Evolutionary conservation across 2,329 filamentous ascomycete genomes (phyloP).

Genomic region (Arachnopeziza araneosa): DNA sequence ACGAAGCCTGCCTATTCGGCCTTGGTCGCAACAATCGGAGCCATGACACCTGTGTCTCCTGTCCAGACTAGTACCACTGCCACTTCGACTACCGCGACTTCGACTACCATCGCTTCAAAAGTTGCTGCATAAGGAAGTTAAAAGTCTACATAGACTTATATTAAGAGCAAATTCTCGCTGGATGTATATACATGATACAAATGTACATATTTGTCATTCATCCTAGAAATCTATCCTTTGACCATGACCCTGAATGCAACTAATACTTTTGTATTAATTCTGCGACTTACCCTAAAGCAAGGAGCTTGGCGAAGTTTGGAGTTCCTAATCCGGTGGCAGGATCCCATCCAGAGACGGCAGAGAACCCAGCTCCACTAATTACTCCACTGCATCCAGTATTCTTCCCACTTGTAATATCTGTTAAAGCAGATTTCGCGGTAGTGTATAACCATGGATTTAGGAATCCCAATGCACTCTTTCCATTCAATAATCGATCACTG

Average conservation of each 20-base stretch:
- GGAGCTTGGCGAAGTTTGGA: background rate
- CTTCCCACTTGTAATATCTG: constrained; percentile 36
- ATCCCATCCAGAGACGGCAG: constrained; percentile 17
- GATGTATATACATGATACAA: background rate
- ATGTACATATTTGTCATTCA: background rate
- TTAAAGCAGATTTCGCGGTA: constrained; percentile 33
- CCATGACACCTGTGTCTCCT: background rate
- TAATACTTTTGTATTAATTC: no score
- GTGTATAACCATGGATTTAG: constrained; percentile 41
- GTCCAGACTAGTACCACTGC: background rate
- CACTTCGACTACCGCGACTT: background rate
- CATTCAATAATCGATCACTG: constrained; percentile 49
- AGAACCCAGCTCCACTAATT: constrained; percentile 20
- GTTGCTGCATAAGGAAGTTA: background rate
- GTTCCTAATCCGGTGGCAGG: background rate
- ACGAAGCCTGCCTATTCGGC: constrained; percentile 48
- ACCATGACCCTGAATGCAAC: background rate
- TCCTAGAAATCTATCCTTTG: background rate
- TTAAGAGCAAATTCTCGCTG: background rate
- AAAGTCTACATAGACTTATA: background rate
- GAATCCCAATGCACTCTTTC: constrained; percentile 40
- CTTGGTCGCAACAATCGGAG: background rate
- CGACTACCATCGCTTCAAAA: no score
- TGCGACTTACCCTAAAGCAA: background rate
- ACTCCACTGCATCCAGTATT: constrained; percentile 33